Base-by-base conservation (phyloP, 1,284 basidiomycete genomes). In the Trichosporon ovoides region DNA sequence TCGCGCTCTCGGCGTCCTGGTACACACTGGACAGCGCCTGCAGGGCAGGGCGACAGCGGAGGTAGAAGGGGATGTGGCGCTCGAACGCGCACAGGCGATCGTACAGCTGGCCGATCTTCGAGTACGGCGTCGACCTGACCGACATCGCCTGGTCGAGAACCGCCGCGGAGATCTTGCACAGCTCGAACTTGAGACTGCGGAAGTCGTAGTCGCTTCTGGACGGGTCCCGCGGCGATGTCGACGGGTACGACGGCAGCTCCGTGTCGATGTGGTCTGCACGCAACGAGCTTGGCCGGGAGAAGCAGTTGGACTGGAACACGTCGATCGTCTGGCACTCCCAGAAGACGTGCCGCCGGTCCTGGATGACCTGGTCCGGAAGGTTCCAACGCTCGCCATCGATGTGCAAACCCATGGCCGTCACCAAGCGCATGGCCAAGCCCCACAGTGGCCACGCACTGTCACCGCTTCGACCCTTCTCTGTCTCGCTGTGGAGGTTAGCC, bases 301-400 rank as follows among this genome's bases (percentile, higher is more conserved):
- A 72, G 59, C 70, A 64, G 51, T 64, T 70, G 1, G 67, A 65
- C 59, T 69, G 67, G 52, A 68, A 68, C 6, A 66, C 58, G 36
- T 68, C 67, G 33, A 65, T 63, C 5, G 67, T 61, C 36, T 67
- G 65, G 35, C 57, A 63, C 51, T 68, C 65, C 67, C 67, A 68
- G 50, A 68, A 68, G 10, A 68, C 63, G 13, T 57, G 59, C 52
- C 69, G 59, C 28, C 73, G 59, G 48, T 74, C 72, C 48, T 74
- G 66, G 2, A 69, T 66, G 0, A 70, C 66, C 9, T 72, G 62
- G 11, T 55, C 51, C 0, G 68, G 66, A 6, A 76, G 62, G 36
- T 70, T 69, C 74, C 74, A 76, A 10, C 67, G 60, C 22, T 60
- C 61, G 2, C 74, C 74, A 58, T 76, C 74, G 7, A 71, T 65